Percentiles rank a stretch among this genome's conserved stretches.
phyloP scores from a whole-genome alignment of 441 rosid genomes.

The Arabidopsis hybrid region DNA sequence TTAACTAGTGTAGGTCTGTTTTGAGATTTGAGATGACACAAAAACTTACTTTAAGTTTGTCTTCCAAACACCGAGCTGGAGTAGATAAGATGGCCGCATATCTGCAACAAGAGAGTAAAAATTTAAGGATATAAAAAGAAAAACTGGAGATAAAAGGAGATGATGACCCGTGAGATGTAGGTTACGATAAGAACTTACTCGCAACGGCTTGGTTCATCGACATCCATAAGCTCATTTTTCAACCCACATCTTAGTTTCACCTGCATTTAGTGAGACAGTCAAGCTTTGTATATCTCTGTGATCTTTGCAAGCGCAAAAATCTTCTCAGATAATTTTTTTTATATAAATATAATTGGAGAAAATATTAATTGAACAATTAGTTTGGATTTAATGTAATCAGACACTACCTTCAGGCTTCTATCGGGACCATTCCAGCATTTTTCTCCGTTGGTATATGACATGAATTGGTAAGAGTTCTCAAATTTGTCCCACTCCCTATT shows the following conservation, averaged over 20 bases:
- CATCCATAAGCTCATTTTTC: conserved; percentile 78
- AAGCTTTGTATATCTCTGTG: conserved; percentile 20
- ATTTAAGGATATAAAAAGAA: not conserved
- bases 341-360: not conserved
- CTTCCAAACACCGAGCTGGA: conserved; percentile 82
- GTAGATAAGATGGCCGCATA: conserved; percentile 78
- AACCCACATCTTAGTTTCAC: conserved; percentile 86
- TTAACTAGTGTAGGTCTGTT: not conserved
- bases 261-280: conserved; percentile 46
- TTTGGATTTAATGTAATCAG: not conserved
- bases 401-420: conserved; percentile 82
- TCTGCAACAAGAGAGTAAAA: conserved; percentile 51
- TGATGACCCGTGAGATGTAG: not conserved
- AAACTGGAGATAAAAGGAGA: conserved; percentile 1
- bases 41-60: conserved; percentile 69
- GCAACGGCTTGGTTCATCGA: conserved; percentile 99
- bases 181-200: conserved; percentile 58
- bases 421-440: conserved; percentile 98
- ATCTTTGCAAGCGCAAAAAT: conserved; percentile 19
- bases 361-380: not conserved
- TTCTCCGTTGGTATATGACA: conserved; percentile 87
- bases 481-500: conserved; percentile 88
- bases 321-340: not conserved
- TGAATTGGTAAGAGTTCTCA: conserved; percentile 65
- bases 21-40: conserved; percentile 8